Evolutionary conservation across 2,329 filamentous ascomycete genomes (phyloP), one percentile per base, ranked within the genome.

Genomic region (Penicillium paneum): DNA sequence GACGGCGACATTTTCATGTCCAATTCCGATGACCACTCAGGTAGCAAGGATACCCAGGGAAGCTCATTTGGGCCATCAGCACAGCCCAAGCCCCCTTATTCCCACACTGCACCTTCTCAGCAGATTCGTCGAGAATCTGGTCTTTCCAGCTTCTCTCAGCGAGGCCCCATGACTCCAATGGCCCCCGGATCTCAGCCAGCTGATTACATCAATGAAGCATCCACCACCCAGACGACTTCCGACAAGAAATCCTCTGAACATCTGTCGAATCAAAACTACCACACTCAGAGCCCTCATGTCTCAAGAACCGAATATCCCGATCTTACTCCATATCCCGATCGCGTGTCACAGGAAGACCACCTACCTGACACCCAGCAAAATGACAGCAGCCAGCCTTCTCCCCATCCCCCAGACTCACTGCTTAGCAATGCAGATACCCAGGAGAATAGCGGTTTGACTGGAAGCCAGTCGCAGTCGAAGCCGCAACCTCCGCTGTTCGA

Each of bases 191-290:
- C 83, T 31, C 79, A 85, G 66, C 75, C 79, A 15, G 76, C 77
- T 21, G 82, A 86, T 82, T 86, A 85, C 55, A 76, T 86, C 49
- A 97, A 97, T 65, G 91, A 96, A 66, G 93, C 91, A 1, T 96
- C 91, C 2, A 95, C 92, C 1, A 97, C 92, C 1, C 86, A 85
- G 21, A 88, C 86, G 3, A 96, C 92, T 2, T 88, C 84, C 3
- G 84, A 86, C n/a, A 94, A 96, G 74, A 86, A 84, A 70, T 92
- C 89, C 2, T 90, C 89, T 1, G 85, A 89, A 57, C 83, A 84
- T 6, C 91, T 88, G 3, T 86, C 85, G 12, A 86, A 83, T 1
- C 85, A 83, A 2, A 81, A 83, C 60, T 81, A 82, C 70, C 87
- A 87, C 68, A 90, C 88, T 0, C 88, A 92, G 68, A 81, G 82